Evolutionary conservation across 2,329 filamentous ascomycete genomes (phyloP).

Genomic region (Gyromitra esculenta): DNA sequence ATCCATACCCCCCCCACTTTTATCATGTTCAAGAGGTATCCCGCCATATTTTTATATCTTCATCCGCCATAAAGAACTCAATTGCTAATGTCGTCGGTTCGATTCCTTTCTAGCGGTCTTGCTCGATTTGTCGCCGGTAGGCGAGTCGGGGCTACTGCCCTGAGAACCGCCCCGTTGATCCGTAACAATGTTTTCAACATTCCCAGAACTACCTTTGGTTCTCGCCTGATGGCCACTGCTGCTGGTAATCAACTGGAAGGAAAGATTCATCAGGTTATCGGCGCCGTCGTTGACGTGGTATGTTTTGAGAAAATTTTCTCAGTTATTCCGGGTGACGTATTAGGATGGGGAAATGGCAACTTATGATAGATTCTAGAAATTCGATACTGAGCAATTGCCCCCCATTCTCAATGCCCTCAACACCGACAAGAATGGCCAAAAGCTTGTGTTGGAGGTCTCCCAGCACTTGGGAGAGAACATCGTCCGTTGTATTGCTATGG

Average conservation of each 20-base stretch:
- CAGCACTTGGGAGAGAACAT: conserved; percentile 99
- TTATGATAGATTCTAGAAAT: conserved; percentile 69
- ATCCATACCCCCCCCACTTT: conserved; percentile 47
- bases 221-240: conserved; percentile 72
- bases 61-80: conserved; percentile 17
- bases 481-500: conserved; percentile 99
- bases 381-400: conserved; percentile 91
- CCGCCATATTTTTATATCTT: conserved; percentile 14
- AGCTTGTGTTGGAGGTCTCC: conserved; percentile 94
- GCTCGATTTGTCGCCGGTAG: conserved; percentile 64
- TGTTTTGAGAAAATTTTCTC: conserved; percentile 61
- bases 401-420: conserved; percentile 96
- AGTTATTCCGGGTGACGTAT: conserved; percentile 27
- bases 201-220: conserved; percentile 68
- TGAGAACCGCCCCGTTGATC: conserved; percentile 69
- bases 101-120: conserved; percentile 67
- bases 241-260: conserved; percentile 66
- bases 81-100: conserved; percentile 53
- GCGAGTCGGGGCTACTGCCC: conserved; percentile 63
- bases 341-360: conserved; percentile 29
- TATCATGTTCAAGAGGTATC: conserved; percentile 79
- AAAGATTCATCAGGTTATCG: conserved; percentile 85
- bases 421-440: conserved; percentile 89
- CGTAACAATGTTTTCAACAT: conserved; percentile 67
- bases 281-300: conserved; percentile 96